Conservation (phyloP, 345 rosid species). For the Euphorbia tirucalli region DNA sequence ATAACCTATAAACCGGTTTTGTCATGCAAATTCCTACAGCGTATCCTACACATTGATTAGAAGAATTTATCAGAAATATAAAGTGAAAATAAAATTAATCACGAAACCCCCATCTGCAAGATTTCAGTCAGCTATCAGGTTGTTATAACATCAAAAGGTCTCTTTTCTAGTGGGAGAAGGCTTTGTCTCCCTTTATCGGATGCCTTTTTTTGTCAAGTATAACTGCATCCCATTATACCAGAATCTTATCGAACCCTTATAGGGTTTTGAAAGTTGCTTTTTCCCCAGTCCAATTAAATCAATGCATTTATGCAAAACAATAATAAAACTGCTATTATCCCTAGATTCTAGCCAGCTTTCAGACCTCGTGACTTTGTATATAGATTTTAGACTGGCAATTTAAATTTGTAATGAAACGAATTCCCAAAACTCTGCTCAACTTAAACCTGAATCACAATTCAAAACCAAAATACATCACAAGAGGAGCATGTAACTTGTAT, state of each 20-base stretch:
- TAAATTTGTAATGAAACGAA: not conserved
- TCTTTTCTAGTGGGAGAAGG: not conserved
- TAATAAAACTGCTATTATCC: not conserved
- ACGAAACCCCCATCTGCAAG: not conserved
- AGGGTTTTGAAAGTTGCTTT: not conserved
- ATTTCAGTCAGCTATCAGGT: not conserved
- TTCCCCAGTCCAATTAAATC: not conserved
- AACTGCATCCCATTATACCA: not conserved
- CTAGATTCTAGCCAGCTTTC: not conserved
- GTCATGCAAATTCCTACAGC: not conserved
- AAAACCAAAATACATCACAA: slow-evolving; percentile 5
- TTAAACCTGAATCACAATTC: not conserved
- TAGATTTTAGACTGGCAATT: not conserved
- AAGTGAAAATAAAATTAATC: not conserved
- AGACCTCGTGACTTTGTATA: not conserved
- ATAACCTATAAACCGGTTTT: not conserved
- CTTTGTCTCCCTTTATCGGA: not conserved
- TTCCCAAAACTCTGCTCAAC: not conserved
- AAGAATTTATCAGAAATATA: not conserved
- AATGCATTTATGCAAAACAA: not conserved
- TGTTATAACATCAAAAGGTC: not conserved
- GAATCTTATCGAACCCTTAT: not conserved
- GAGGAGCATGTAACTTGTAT: slow-evolving; percentile 13
- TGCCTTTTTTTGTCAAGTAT: not conserved
- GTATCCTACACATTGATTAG: not conserved